phyloP scores from a whole-genome alignment of 805 yeast genomes.

The Barnettozyma californica region DNA sequence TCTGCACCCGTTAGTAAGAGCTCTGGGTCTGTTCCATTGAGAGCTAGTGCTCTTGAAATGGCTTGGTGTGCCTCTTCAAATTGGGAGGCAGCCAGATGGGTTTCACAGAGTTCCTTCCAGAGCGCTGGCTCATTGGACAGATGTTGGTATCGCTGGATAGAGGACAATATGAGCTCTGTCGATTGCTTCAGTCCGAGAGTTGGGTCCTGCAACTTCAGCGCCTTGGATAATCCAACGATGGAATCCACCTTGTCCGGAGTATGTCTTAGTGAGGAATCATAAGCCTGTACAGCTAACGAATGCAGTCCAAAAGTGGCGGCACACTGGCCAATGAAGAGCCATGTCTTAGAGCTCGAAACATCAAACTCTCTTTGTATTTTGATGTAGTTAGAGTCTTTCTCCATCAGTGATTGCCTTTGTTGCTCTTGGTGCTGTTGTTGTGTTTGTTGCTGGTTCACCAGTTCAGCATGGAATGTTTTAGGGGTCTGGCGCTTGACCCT shows the following conservation, averaged over 20 bases:
- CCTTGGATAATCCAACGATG: constrained; percentile 12
- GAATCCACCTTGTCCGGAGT: constrained; percentile 21
- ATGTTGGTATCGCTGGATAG: constrained; percentile 28
- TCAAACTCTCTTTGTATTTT: constrained; percentile 10
- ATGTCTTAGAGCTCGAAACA: constrained; percentile 16
- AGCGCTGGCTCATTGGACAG: constrained; percentile 35
- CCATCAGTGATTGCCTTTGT: not conserved
- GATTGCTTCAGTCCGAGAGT: constrained; percentile 15
- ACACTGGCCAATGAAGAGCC: constrained; percentile 22
- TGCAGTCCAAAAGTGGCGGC: constrained; percentile 18
- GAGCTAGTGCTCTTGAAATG: constrained; percentile 37
- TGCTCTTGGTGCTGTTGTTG: constrained; percentile 1
- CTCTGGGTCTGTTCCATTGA: constrained; percentile 37
- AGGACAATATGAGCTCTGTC: constrained; percentile 16
- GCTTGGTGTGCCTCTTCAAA: constrained; percentile 49
- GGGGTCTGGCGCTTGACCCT: constrained; percentile 16
- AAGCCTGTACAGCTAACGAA: constrained; percentile 18
- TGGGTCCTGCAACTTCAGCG: constrained; percentile 15
- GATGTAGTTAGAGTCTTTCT: not conserved
- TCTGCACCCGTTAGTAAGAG: constrained; percentile 47
- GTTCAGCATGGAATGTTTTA: constrained; percentile 1
- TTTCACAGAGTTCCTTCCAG: constrained; percentile 47
- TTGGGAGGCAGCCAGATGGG: constrained; percentile 42
- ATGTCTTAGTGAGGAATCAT: constrained; percentile 21
- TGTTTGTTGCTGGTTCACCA: not conserved